phyloP scores from a whole-genome alignment of 805 yeast genomes.

The Candida sithepensis region DNA sequence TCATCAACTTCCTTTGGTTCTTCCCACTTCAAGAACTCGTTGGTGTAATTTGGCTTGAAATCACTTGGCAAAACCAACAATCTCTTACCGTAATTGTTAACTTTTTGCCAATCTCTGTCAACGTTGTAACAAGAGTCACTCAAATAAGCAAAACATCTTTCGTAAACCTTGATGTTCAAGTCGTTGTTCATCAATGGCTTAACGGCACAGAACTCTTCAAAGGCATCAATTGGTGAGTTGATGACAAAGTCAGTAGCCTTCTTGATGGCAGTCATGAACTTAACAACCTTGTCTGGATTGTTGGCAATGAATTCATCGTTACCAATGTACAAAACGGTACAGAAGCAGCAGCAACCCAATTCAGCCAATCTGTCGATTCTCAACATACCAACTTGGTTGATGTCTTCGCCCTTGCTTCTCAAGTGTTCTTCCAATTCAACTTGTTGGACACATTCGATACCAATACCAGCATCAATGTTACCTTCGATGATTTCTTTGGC shows the following conservation, averaged over 20 bases:
- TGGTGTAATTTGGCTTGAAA: conserved; percentile 47
- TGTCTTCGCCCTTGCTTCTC: conserved; percentile 39
- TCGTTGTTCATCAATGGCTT: conserved; percentile 44
- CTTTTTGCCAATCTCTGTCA: conserved; percentile 55
- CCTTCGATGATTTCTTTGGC: conserved; percentile 54
- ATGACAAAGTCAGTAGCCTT: conserved; percentile 48
- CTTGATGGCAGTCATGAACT: conserved; percentile 46
- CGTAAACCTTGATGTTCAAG: conserved; percentile 43
- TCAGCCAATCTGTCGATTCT: conserved; percentile 55
- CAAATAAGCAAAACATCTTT: conserved; percentile 53
- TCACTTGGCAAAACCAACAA: conserved; percentile 48
- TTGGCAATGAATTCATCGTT: conserved; percentile 46
- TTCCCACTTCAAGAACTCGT: conserved; percentile 46
- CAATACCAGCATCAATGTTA: conserved; percentile 54
- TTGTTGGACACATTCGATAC: conserved; percentile 57
- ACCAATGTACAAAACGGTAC: conserved; percentile 50
- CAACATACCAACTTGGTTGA: conserved; percentile 49
- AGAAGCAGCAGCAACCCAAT: conserved; percentile 57
- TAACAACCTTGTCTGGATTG: conserved; percentile 43
- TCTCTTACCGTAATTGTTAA: conserved; percentile 52
- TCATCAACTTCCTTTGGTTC: conserved; percentile 46
- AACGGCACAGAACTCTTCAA: conserved; percentile 42
- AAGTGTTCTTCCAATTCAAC: conserved; percentile 53
- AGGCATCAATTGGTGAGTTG: conserved; percentile 41
- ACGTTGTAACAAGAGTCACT: conserved; percentile 50